Base-by-base conservation (phyloP, 2,329 filamentous ascomycete species). In the Rutstroemia sp. region DNA sequence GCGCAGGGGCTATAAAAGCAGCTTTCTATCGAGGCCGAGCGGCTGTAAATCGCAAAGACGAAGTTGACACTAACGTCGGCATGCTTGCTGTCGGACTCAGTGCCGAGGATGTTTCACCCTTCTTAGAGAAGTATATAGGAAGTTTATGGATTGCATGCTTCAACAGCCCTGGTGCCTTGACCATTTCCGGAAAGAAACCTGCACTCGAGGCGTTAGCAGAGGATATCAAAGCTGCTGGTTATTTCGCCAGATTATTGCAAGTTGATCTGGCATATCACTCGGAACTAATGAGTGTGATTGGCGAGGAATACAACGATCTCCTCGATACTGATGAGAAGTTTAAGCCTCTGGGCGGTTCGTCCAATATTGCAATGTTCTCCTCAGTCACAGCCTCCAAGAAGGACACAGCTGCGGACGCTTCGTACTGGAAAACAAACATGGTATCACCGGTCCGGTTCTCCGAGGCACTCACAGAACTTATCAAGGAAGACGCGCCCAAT, bases 231-330 rank as follows among this genome's bases (percentile, higher is more conserved):
- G n/a, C 10, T 2, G 49, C 61, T 23, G 50, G 56, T 0, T 18
- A 47, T 37, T 66, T 67, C 47, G 59, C 53, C 6, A 46, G 66
- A 51, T 55, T 60, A 23, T 62, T 68, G 1, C 61, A 60, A 16
- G 63, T 66, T n/a, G 38, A 50, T 2, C 50, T 57, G 2, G 66
- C 66, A 8, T 68, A 69, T 46, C 66, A 69, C 57, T 68, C 72
- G 5, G 47, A 52, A 10, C 57, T 54, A 34, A 59, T 62, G 48
- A n/a, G 18, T 14, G 39, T 18, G 16, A 56, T 58, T 21, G 53
- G 37, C 12, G 46, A 25, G 16, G 23, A 34, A 14, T 57, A 58
- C 37, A n/a, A 16, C 12, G 8, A 52, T 12, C 12, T 52, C n/a
- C 18, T 57, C 14, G 6, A 3, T 4, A 30, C 27, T 30, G 27